Percentiles rank a stretch among this genome's conserved stretches.
Evolutionary conservation across 2,329 filamentous ascomycete species (phyloP).

Genomic region (Cercospora citrullina): DNA sequence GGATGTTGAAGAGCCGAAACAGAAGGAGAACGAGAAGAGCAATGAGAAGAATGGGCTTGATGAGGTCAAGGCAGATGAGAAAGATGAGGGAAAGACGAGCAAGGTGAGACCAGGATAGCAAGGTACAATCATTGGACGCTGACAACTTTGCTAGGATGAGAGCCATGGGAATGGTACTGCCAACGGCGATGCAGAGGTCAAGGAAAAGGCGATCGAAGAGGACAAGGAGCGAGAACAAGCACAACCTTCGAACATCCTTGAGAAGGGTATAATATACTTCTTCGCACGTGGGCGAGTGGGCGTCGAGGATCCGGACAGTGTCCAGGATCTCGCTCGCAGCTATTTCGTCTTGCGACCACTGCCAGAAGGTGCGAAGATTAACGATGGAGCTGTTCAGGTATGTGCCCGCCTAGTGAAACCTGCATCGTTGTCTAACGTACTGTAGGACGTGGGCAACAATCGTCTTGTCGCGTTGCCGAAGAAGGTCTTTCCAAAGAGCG

Average conservation of each 20-base stretch:
- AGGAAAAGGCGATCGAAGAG: conserved; percentile 48
- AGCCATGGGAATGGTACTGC: conserved; percentile 22
- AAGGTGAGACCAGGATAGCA: conserved; percentile 23
- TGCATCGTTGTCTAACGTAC: not conserved
- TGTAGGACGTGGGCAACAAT: conserved; percentile 58
- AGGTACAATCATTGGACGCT: not conserved
- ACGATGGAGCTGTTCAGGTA: conserved; percentile 54
- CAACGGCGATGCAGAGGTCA: conserved; percentile 14
- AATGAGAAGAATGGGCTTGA: conserved; percentile 33
- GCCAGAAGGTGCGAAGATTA: conserved; percentile 65
- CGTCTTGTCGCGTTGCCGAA: conserved; percentile 79
- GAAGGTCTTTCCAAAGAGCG: conserved; percentile 72
- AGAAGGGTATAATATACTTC: conserved; percentile 90
- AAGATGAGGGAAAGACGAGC: conserved; percentile 33
- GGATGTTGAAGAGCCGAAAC: conserved; percentile 4
- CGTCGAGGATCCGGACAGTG: conserved; percentile 65
- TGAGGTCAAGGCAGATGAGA: conserved; percentile 35
- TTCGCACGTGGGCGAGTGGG: conserved; percentile 79
- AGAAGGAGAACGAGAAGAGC: conserved; percentile 9
- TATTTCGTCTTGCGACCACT: conserved; percentile 79
- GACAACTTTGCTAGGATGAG: conserved; percentile 8
- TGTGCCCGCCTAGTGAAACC: too few species aligned
- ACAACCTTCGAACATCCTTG: conserved; percentile 65
- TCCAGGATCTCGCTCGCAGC: conserved; percentile 73
- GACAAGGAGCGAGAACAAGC: conserved; percentile 53